These are phyloP conservation scores for Spiraea crenata DNA, from an alignment of 331 rosid genomes.

Conservation along the genomic window DNA sequence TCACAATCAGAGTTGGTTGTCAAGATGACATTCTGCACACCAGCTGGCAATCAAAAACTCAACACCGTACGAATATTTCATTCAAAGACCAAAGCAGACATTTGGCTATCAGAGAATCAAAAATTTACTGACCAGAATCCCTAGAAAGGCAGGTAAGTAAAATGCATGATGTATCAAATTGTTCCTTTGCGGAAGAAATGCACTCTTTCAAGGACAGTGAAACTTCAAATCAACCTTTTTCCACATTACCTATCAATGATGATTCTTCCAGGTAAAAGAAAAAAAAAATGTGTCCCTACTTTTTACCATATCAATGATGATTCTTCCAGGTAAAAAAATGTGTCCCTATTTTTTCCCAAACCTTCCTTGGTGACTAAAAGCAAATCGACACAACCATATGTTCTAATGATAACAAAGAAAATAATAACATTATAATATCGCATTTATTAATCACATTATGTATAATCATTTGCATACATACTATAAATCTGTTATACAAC, in stretches of 20 bases:
- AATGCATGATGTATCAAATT: background rate
- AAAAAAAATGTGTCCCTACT: background rate
- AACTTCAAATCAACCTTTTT: background rate
- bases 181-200: background rate
- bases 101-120: conserved; percentile 37
- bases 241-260: background rate
- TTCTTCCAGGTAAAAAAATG: background rate
- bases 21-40: conserved; percentile 14
- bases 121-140: conserved; percentile 17
- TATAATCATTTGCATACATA: too few species aligned
- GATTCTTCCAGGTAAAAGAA: background rate
- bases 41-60: conserved; percentile 32
- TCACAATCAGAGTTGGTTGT: background rate
- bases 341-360: background rate
- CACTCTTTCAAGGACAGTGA: background rate
- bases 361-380: background rate
- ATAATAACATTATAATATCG: too few species aligned
- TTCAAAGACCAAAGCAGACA: conserved; percentile 28
- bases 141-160: conserved; percentile 15
- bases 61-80: conserved; percentile 39
- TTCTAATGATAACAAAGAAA: too few species aligned
- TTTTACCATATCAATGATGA: too few species aligned
- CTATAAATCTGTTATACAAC: too few species aligned
- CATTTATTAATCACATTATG: too few species aligned
- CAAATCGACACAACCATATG: background rate